A percentile compares a stretch with the other conserved stretches of the same genome.
These are phyloP conservation scores for Vanrija humicola DNA, from an alignment of 1,284 basidiomycete genomes.

Conservation along the genomic window DNA sequence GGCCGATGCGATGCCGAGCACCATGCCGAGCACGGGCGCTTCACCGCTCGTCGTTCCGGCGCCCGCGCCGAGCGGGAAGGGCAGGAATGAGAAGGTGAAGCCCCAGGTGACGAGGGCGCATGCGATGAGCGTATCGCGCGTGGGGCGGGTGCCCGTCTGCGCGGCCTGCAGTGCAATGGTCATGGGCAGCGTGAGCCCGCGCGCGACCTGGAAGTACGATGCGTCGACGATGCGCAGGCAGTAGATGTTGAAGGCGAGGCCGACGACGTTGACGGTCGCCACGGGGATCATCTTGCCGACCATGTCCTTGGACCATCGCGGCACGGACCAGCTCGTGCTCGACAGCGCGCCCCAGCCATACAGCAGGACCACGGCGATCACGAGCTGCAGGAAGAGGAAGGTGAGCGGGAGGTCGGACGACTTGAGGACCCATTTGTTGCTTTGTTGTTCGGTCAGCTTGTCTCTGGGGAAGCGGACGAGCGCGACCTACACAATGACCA, in stretches of 20 bases:
- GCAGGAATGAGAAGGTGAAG: slow-evolving; percentile 28
- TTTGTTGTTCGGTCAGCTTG: slow-evolving; percentile 4
- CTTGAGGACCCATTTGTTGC: slow-evolving; percentile 54
- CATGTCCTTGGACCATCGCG: background rate
- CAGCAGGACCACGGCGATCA: slow-evolving; percentile 61
- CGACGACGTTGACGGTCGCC: slow-evolving; percentile 58
- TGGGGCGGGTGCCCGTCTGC: slow-evolving; percentile 12
- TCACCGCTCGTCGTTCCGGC: background rate
- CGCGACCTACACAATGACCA: slow-evolving; percentile 59
- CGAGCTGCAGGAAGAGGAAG: slow-evolving; percentile 64
- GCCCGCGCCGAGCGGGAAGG: slow-evolving; percentile 7
- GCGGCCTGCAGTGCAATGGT: slow-evolving; percentile 54
- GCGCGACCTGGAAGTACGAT: slow-evolving; percentile 73
- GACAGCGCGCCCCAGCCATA: background rate
- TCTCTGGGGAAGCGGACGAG: background rate
- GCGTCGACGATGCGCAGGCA: slow-evolving; percentile 71
- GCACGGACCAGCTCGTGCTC: background rate
- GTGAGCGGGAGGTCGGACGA: slow-evolving; percentile 63
- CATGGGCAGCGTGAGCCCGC: slow-evolving; percentile 70
- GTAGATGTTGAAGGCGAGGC: slow-evolving; percentile 70
- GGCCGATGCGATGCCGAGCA: slow-evolving; percentile 22
- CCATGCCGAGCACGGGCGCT: slow-evolving; percentile 33
- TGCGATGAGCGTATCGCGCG: slow-evolving; percentile 15
- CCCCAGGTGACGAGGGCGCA: slow-evolving; percentile 31
- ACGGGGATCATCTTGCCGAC: background rate